Conservation (phyloP, 768 basidiomycete species). For the Suillus subluteus region DNA sequence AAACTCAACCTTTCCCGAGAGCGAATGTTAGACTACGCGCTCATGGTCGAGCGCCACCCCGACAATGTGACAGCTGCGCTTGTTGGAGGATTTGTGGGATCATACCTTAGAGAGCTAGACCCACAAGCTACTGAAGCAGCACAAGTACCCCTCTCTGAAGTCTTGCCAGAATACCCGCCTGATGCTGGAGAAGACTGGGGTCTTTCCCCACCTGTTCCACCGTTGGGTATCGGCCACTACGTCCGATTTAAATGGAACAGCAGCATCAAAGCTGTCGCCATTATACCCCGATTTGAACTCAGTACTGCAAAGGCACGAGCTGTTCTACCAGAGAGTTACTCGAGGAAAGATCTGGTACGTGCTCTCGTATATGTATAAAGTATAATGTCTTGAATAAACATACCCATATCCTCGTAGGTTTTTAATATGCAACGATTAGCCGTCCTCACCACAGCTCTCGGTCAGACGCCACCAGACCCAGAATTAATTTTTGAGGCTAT, state of each 20-base stretch:
- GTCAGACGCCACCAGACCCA: slow-evolving; percentile 88
- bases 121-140: slow-evolving; percentile 79
- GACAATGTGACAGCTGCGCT: slow-evolving; percentile 99
- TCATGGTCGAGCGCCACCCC: slow-evolving; percentile 99
- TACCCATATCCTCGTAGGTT: slow-evolving; percentile 56
- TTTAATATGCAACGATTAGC: slow-evolving; percentile 98
- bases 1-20: slow-evolving; percentile 64
- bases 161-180: slow-evolving; percentile 92
- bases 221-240: slow-evolving; percentile 90
- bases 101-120: slow-evolving; percentile 90
- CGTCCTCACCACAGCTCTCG: slow-evolving; percentile 93
- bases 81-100: slow-evolving; percentile 95
- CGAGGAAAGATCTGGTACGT: slow-evolving; percentile 88
- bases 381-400: neutral
- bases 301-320: slow-evolving; percentile 94
- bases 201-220: slow-evolving; percentile 82
- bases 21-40: slow-evolving; percentile 90
- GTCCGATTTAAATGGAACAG: slow-evolving; percentile 87
- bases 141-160: slow-evolving; percentile 92
- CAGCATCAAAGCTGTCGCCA: slow-evolving; percentile 88
- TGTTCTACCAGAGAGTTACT: slow-evolving; percentile 84
- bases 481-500: slow-evolving; percentile 99
- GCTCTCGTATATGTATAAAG: neutral
- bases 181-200: slow-evolving; percentile 96
- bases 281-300: slow-evolving; percentile 94